phyloP scores from a whole-genome alignment of 2,329 filamentous ascomycete genomes.

The Fusarium nygamai region DNA sequence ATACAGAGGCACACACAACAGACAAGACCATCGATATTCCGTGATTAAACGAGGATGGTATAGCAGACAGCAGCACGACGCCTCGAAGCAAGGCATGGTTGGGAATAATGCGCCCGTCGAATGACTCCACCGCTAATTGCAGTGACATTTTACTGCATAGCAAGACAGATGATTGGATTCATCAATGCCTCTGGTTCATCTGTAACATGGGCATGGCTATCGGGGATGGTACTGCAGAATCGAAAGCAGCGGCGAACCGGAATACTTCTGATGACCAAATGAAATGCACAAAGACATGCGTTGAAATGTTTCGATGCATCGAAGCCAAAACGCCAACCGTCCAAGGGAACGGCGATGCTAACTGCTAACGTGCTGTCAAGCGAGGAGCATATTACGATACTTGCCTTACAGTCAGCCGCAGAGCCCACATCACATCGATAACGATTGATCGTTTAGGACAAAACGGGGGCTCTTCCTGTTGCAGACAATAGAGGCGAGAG shows the following conservation, averaged over 20 bases:
- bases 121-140: conserved; percentile 12
- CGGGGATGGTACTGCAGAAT: not conserved
- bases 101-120: not conserved
- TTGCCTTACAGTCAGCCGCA: conserved; percentile 1
- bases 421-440: conserved; percentile 19
- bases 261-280: not conserved
- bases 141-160: conserved; percentile 24
- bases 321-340: not conserved
- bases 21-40: conserved; percentile 11
- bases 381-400: conserved; percentile 19
- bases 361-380: conserved; percentile 12
- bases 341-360: conserved; percentile 5
- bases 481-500: conserved; percentile 20
- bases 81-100: conserved; percentile 2
- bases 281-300: not conserved
- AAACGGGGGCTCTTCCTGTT: conserved; percentile 22
- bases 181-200: not conserved
- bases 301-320: not conserved
- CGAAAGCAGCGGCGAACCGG: conserved; percentile 6
- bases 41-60: conserved; percentile 1
- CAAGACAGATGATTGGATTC: conserved; percentile 2
- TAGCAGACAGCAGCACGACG: not conserved
- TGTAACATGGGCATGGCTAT: not conserved
- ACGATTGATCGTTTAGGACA: conserved; percentile 7
- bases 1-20: not conserved